Conservation (phyloP, 2,329 filamentous ascomycete species). For the Tolypocladium endophyticum region DNA sequence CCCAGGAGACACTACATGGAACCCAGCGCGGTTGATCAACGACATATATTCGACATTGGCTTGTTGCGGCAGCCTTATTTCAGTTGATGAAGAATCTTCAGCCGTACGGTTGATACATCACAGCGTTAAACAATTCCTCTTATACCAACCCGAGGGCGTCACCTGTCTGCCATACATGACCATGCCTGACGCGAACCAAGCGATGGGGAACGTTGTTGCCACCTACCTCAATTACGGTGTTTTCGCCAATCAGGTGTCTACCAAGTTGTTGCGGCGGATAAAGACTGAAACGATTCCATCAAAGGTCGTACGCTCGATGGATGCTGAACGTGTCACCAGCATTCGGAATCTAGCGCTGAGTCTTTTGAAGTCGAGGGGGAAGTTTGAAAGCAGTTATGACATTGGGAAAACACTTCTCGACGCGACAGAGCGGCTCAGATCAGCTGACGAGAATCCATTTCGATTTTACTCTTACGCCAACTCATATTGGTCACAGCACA, state of each 20-base stretch:
- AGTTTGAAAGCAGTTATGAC: not conserved
- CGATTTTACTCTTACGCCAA: not conserved
- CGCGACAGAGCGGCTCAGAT: not conserved
- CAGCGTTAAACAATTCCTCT: constrained; percentile 22
- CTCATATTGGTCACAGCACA: not conserved
- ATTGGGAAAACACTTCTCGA: not conserved
- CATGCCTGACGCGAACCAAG: constrained; percentile 5
- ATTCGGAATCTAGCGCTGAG: not conserved
- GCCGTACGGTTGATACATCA: constrained; percentile 21
- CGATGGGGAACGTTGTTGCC: constrained; percentile 13
- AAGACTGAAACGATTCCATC: not conserved
- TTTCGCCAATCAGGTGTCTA: not conserved
- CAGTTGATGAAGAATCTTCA: constrained; percentile 21
- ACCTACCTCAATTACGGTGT: constrained; percentile 15
- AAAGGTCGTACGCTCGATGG: not conserved
- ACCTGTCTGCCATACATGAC: not conserved
- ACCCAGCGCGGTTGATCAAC: constrained; percentile 13
- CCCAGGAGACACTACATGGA: constrained; percentile 13
- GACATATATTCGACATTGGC: constrained; percentile 12
- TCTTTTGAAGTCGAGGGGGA: not conserved
- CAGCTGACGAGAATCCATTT: not conserved
- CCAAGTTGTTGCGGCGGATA: not conserved
- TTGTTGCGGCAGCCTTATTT: constrained; percentile 22
- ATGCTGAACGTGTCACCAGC: not conserved
- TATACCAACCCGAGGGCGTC: constrained; percentile 5